These are phyloP conservation scores for Globisporangium nodosum DNA, from an alignment of 352 stramenopile species.

Conservation along the genomic window DNA sequence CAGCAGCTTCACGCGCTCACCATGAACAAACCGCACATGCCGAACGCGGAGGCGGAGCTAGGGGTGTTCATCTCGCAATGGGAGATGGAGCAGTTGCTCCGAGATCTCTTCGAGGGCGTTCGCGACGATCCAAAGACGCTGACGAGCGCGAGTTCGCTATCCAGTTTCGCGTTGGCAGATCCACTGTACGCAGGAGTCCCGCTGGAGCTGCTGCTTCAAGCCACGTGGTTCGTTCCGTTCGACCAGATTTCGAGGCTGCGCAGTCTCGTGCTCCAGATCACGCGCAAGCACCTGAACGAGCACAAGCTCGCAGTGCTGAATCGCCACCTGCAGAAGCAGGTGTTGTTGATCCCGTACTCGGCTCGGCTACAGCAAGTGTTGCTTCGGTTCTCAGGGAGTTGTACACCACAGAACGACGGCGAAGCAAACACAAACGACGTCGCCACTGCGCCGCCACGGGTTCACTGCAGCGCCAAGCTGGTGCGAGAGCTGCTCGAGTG, in stretches of 20 bases:
- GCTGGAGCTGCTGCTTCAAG: conserved; percentile 28
- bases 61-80: conserved; percentile 52
- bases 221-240: conserved; percentile 67
- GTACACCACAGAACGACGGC: background rate
- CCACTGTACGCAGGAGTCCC: conserved; percentile 14
- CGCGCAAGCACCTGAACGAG: conserved; percentile 46
- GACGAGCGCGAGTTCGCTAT: background rate
- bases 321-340: conserved; percentile 36
- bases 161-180: conserved; percentile 9
- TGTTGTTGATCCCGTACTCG: conserved; percentile 37
- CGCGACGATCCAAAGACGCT: background rate
- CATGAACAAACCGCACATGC: conserved; percentile 12
- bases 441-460: background rate
- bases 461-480: conserved; percentile 2
- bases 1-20: conserved; percentile 31
- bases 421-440: background rate
- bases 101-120: conserved; percentile 20
- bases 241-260: conserved; percentile 36
- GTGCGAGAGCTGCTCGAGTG: conserved; percentile 13
- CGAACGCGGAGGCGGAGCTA: conserved; percentile 3
- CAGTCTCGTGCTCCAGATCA: conserved; percentile 49
- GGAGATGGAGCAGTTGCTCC: conserved; percentile 43
- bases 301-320: conserved; percentile 44
- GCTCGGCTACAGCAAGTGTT: conserved; percentile 34
- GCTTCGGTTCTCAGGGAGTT: conserved; percentile 23